Base-by-base conservation (phyloP, 148 eudicot genomes). In the Cornus controversa region DNA sequence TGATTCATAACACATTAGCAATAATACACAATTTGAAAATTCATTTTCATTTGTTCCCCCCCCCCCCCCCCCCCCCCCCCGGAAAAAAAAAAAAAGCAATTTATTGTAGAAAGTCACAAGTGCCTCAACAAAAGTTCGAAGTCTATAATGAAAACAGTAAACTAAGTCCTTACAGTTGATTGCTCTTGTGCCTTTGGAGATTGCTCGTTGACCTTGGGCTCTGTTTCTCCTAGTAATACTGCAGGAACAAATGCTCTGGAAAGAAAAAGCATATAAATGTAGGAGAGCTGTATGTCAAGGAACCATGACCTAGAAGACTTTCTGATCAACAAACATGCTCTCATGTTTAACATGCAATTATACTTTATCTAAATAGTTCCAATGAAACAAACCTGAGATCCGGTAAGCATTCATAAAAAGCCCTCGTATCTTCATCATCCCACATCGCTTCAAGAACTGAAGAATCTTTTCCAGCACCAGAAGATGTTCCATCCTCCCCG, bases 161-260 rank as follows among this genome's bases (percentile, higher is more conserved):
- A 26, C 34, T 50, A 63, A 66, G 47, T 76, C 73, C 93, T 85
- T 90, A 93, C 97, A 81, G 84, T 66, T 78, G 90, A 73, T 77
- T 81, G 93, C 27, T 93, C 99, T 80, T 83, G 96, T 64, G 80
- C 60, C 90, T 88, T 95, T 65, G 93, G 66, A 34, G 94, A 86
- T 81, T 89, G 96, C 72, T 95, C 98, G 81, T 82, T 88, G 72
- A 47, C 84, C 85, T 95, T 95, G 53, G 91, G 78, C 77, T 95
- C 96, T 53, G 94, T 82, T 83, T 93, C 99, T 73, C 99, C 99
- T 83, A 95, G 82, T 75, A 95, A 81, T 66, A 95, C 97, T 27
- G 97, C 99, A n/a, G 99, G 99, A 76, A 95, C 99, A 89, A 91
- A 93, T 77, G 99, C 99, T 83, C 99, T 95, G 88, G 75, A 75